Conservation (phyloP, 73 alveolate species). For the Tetrahymena elliotti region DNA sequence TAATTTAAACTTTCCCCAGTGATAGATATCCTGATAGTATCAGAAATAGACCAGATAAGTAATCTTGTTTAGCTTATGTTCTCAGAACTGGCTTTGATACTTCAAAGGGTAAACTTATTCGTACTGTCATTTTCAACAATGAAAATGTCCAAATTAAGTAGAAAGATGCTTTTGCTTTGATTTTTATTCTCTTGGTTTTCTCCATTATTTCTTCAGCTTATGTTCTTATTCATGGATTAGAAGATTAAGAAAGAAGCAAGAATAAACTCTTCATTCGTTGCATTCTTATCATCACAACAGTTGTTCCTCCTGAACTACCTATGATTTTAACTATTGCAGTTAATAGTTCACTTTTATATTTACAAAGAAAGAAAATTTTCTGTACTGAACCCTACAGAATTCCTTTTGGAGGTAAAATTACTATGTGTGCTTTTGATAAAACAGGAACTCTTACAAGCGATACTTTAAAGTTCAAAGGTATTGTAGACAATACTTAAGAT, state of each 20-base stretch:
- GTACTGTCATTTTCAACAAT: constrained; percentile 84
- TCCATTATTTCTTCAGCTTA: constrained; percentile 83
- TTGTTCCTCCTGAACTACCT: constrained; percentile 99
- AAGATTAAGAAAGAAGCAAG: constrained; percentile 78
- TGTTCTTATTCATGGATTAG: constrained; percentile 79
- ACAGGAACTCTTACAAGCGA: constrained; percentile 99
- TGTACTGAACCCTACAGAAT: constrained; percentile 99
- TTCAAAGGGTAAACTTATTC: constrained; percentile 91
- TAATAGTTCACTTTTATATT: constrained; percentile 84
- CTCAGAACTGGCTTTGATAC: constrained; percentile 91
- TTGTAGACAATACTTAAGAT: constrained; percentile 41
- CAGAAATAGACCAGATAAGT: background rate
- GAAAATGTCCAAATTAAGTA: constrained; percentile 92
- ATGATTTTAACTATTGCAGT: constrained; percentile 96
- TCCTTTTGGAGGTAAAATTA: constrained; percentile 98
- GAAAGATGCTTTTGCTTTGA: constrained; percentile 85
- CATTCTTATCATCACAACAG: constrained; percentile 93
- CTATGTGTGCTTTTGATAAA: constrained; percentile 93
- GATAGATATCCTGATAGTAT: background rate
- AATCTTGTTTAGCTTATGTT: constrained; percentile 42
- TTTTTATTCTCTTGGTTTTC: constrained; percentile 74
- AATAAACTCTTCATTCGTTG: constrained; percentile 92
- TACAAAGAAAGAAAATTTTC: constrained; percentile 80
- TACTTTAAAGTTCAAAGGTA: constrained; percentile 88
- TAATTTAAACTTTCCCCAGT: constrained; percentile 39